These are phyloP conservation scores for Venturiaceae sp. DNA, from an alignment of 2,329 filamentous ascomycete species.

Conservation along the genomic window DNA sequence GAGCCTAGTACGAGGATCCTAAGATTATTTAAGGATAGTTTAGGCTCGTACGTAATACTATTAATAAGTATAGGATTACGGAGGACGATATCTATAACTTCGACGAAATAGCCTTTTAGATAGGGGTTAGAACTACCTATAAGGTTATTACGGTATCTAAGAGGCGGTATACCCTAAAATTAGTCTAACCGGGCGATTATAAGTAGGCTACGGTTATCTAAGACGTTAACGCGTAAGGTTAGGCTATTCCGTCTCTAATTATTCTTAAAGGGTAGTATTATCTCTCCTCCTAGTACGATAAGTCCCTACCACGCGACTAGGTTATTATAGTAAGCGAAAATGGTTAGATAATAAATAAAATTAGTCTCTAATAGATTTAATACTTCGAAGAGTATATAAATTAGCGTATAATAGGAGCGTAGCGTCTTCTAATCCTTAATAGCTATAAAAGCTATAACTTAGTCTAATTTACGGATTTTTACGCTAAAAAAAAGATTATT, in stretches of 20 bases:
- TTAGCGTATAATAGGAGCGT: no score
- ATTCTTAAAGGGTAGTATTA: no score
- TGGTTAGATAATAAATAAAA: no score
- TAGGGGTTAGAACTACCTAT: no score
- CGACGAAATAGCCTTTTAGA: no score
- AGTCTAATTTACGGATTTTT: no score
- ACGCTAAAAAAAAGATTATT: no score
- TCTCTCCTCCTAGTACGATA: constrained; percentile 8
- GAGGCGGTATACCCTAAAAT: constrained; percentile 12
- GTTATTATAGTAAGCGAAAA: not conserved
- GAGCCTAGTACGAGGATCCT: constrained; percentile 5
- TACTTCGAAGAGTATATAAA: no score
- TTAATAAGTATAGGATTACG: constrained; percentile 3
- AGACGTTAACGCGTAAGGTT: constrained; percentile 15
- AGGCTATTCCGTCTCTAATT: no score
- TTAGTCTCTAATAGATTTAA: no score
- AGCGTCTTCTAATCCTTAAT: no score
- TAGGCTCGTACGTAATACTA: constrained; percentile 1
- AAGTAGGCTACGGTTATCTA: constrained; percentile 19
- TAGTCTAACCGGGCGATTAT: constrained; percentile 15
- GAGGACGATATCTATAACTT: constrained; percentile 12
- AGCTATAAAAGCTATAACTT: no score
- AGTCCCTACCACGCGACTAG: not conserved
- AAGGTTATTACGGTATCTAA: constrained; percentile 18
- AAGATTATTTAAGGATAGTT: constrained; percentile 4